These are phyloP conservation scores for Plasmodium vivax DNA, from an alignment of 169 alveolate species.

Conservation along the genomic window DNA sequence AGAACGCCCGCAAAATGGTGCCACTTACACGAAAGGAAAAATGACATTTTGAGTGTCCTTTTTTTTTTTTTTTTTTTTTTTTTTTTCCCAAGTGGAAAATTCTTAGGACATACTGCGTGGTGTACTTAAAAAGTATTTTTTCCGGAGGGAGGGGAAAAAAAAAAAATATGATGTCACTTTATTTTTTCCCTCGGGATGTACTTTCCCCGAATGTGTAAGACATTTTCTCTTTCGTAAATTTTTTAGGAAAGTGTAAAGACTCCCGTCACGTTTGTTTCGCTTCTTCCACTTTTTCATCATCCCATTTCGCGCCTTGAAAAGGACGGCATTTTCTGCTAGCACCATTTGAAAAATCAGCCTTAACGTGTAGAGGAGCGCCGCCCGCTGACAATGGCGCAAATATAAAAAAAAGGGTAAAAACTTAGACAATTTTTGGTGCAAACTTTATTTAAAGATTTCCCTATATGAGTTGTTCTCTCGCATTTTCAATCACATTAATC, in stretches of 20 bases:
- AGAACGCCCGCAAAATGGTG: neutral
- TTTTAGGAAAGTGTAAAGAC: neutral
- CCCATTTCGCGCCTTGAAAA: neutral
- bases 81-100: neutral
- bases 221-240: neutral
- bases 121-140: neutral
- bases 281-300: neutral
- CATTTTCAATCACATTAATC: neutral
- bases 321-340: neutral
- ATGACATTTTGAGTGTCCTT: neutral
- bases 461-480: neutral
- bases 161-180: neutral
- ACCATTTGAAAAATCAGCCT: neutral
- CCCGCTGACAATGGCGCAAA: neutral
- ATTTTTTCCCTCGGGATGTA: neutral
- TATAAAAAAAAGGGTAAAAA: neutral
- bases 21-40: neutral
- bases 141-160: neutral
- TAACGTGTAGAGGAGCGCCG: neutral
- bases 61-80: neutral
- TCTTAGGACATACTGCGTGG: neutral
- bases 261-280: neutral
- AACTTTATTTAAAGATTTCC: neutral
- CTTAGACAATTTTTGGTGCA: neutral
- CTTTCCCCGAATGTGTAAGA: neutral